Evolutionary conservation across 306 rosid species (phyloP), one percentile per base, ranked within the genome.

Genomic region (Adenanthera pavonina): DNA sequence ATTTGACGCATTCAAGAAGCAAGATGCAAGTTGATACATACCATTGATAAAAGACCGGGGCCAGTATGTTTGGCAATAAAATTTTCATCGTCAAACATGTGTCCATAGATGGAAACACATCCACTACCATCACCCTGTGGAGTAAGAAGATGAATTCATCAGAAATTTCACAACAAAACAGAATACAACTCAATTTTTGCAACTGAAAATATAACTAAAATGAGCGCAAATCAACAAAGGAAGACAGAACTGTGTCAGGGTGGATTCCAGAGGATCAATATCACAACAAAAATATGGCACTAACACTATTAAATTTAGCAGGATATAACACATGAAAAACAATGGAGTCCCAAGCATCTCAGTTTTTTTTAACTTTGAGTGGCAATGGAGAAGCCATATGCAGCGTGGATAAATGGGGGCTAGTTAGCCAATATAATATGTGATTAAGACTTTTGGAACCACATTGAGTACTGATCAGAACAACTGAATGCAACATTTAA

Each of bases 91-190:
- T 95, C 99, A 72, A 95, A 89, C 86, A 88, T 92, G 79, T 54
- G 98, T 10, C 99, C 98, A 41, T 95, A 92, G 68, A 95, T 92
- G 79, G 99, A 95, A 84, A 89, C 89, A 86, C 93, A 95, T 48
- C 99, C 99, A 87, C 96, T 95, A 46, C 99, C 99, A 90, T 95
- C 99, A 72, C 98, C 98, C 99, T 95, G 87, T 80, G 86, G 72
- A 80, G 51, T 69, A 87, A 84, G 5, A 19, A 56, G n/a, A 80
- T 34, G 16, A 49, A 48, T 53, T 13, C 33, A 49, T 73, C 17
- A 67, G 59, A 60, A 76, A 75, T 73, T 67, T 74, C 36, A 14
- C 14, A 72, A 10, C 16, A 74, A 65, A 65, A 40, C 33, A 36
- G 43, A 80, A 85, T 38, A 48, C 10, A 56, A 7, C 69, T 56